Percentiles rank a stretch among this genome's conserved stretches.
These are phyloP conservation scores for Mycosphaerella sp. DNA, from an alignment of 2,329 filamentous ascomycete species.

Conservation along the genomic window DNA sequence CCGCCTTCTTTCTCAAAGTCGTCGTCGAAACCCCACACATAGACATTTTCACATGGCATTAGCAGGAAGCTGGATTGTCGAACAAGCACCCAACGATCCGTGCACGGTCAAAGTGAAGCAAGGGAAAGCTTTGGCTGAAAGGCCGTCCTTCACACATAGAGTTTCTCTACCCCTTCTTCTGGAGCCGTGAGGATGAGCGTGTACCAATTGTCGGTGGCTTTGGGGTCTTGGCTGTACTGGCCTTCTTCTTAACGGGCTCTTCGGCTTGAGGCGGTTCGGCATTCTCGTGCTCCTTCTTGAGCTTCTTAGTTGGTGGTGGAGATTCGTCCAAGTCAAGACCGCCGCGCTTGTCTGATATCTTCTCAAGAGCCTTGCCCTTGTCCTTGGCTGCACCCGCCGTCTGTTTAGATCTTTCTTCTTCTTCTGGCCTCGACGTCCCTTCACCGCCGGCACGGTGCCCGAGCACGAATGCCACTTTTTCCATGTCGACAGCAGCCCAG, in stretches of 20 bases:
- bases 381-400: not conserved
- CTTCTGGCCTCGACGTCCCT: not conserved
- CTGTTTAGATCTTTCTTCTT: not conserved
- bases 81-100: too few relatives aligned
- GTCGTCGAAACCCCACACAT: not conserved
- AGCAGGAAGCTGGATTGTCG: too few relatives aligned
- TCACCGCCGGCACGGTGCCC: slow-evolving; percentile 6
- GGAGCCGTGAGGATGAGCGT: slow-evolving; percentile 2
- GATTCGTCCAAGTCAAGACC: not conserved
- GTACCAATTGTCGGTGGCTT: not conserved
- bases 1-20: not conserved
- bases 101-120: not conserved
- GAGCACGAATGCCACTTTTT: slow-evolving; percentile 21
- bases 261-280: not conserved
- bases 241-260: not conserved
- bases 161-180: not conserved
- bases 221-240: not conserved
- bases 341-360: not conserved
- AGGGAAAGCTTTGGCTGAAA: not conserved
- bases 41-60: not conserved
- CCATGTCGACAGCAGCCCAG: slow-evolving; percentile 15
- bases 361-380: not conserved
- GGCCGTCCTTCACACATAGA: too few relatives aligned
- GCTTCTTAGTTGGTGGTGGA: slow-evolving; percentile 1
- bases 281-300: not conserved